Evolutionary conservation across 192 early-diverging fungal species (phyloP).

Genomic region (Linnemannia zychae): DNA sequence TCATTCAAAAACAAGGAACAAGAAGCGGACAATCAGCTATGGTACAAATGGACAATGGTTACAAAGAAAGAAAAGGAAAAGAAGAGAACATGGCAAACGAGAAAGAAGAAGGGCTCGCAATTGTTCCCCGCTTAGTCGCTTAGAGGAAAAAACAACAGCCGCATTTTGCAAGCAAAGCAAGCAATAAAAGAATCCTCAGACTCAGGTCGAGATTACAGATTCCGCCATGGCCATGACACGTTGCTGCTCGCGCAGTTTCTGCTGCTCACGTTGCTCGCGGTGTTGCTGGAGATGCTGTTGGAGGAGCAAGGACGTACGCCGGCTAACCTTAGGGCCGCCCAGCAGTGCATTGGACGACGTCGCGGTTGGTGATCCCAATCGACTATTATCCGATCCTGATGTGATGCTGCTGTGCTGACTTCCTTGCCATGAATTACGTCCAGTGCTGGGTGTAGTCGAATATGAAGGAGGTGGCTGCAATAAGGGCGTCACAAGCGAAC

Average conservation of each 20-base stretch:
- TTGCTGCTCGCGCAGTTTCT: conserved; percentile 22
- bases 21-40: neutral
- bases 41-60: neutral
- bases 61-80: neutral
- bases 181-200: neutral
- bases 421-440: conserved; percentile 37
- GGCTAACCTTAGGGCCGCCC: conserved; percentile 24
- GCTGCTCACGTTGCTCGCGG: conserved; percentile 30
- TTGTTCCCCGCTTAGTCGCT: neutral
- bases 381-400: neutral
- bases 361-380: conserved; percentile 24
- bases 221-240: conserved; percentile 6
- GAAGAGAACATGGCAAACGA: neutral
- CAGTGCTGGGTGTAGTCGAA: conserved; percentile 42
- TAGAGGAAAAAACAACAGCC: neutral
- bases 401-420: conserved; percentile 11
- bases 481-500: conserved; percentile 81
- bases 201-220: conserved; percentile 8
- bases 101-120: neutral
- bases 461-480: conserved; percentile 69
- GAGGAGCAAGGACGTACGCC: conserved; percentile 39
- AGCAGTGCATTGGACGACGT: conserved; percentile 10
- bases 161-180: neutral
- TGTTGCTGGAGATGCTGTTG: conserved; percentile 50
- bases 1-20: neutral